These are phyloP conservation scores for Geosmithia putterillii DNA, from an alignment of 2,329 filamentous ascomycete genomes.

Conservation along the genomic window DNA sequence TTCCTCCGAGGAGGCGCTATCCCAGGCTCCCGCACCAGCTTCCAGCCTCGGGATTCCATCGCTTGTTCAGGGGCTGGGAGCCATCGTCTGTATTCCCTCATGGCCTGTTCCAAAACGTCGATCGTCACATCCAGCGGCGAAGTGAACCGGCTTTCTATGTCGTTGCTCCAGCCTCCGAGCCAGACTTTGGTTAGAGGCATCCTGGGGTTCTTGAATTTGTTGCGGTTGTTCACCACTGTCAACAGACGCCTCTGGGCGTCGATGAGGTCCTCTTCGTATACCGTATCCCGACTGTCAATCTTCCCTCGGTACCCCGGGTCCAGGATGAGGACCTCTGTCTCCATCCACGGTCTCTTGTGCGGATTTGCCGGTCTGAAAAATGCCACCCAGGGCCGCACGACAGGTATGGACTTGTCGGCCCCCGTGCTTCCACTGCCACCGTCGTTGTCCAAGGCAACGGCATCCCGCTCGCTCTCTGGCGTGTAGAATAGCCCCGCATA, in stretches of 20 bases:
- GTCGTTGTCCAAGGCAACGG: too few relatives aligned
- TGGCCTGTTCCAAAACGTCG: constrained; percentile 18
- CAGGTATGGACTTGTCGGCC: background rate
- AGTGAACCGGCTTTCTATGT: constrained; percentile 10
- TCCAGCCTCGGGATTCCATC: constrained; percentile 25
- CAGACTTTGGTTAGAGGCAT: constrained; percentile 29
- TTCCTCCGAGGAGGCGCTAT: too few relatives aligned
- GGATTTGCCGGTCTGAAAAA: constrained; percentile 31
- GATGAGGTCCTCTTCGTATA: constrained; percentile 23
- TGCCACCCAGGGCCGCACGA: constrained; percentile 35
- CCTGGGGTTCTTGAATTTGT: constrained; percentile 14
- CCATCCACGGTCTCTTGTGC: constrained; percentile 15
- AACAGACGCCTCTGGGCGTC: constrained; percentile 33
- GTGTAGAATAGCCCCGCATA: constrained; percentile 37
- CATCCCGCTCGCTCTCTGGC: constrained; percentile 4
- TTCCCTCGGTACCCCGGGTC: constrained; percentile 23
- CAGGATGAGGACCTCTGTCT: constrained; percentile 42
- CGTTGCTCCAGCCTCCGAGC: constrained; percentile 20
- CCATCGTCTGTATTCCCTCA: constrained; percentile 15
- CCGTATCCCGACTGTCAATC: constrained; percentile 6
- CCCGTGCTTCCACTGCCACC: too few relatives aligned
- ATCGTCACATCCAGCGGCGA: constrained; percentile 30
- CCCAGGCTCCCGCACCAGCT: constrained; percentile 13
- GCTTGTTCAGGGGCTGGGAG: constrained; percentile 19
- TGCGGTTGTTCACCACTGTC: constrained; percentile 17